Conservation (phyloP, 345 rosid genomes). For the Bruguiera parviflora region DNA sequence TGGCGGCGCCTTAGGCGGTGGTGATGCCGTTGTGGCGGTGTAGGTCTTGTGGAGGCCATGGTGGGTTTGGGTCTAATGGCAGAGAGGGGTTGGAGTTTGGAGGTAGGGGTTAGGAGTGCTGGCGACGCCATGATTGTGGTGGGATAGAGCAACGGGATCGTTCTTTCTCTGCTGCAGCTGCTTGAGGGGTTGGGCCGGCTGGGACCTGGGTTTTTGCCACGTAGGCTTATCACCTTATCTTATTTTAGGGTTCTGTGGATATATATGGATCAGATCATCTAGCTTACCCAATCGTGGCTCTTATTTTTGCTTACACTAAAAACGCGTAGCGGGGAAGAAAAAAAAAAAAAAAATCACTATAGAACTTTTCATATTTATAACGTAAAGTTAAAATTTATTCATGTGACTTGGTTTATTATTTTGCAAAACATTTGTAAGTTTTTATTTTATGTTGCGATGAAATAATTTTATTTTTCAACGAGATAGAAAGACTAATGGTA, state of each 20-base stretch:
- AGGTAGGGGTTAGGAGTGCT: slow-evolving; percentile 55
- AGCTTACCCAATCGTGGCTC: too few species aligned
- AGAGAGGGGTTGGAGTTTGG: slow-evolving; percentile 36
- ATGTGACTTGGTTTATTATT: too few species aligned
- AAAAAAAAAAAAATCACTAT: too few species aligned
- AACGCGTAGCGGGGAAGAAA: too few species aligned
- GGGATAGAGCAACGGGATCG: neutral
- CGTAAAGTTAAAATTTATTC: too few species aligned
- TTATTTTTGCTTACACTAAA: too few species aligned
- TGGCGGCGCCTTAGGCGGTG: slow-evolving; percentile 50
- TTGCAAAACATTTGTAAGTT: too few species aligned
- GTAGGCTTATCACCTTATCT: slow-evolving; percentile 95
- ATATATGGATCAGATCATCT: neutral
- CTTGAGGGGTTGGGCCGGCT: neutral
- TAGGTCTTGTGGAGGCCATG: slow-evolving; percentile 5
- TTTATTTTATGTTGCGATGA: too few species aligned
- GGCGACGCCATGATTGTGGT: slow-evolving; percentile 61
- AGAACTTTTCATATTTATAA: too few species aligned
- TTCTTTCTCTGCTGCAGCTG: too few species aligned
- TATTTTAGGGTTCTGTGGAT: slow-evolving; percentile 32
- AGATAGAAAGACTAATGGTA: too few species aligned
- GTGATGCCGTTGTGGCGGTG: slow-evolving; percentile 42
- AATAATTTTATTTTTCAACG: too few species aligned
- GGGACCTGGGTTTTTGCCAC: slow-evolving; percentile 48
- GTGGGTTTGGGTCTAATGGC: slow-evolving; percentile 27